Evolutionary conservation across 2,329 filamentous ascomycete species (phyloP), one percentile per base, ranked within the genome.

Genomic region (Xylaria hypoxylon): DNA sequence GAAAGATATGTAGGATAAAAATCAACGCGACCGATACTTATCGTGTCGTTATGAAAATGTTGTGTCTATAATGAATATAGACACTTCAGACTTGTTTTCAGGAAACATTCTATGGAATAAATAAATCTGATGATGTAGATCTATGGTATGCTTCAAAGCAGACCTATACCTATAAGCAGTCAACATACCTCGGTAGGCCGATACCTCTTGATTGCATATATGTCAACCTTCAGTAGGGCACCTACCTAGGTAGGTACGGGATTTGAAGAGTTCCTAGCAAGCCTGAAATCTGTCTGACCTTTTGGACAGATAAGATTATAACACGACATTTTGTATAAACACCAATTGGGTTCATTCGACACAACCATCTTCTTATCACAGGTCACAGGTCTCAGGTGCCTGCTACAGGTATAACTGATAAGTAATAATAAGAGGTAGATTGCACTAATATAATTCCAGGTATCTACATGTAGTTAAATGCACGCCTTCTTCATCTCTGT

Each of bases 81-180:
- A 42, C 4, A 15, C n/a, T 8, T 31, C 33, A 15, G 28, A 52
- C 48, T 51, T 33, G 17, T 13, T 35, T 52, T 52, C 48, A 17
- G 7, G n/a, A 19, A 51, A 3, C 19, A 17, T 11, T 33, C 8
- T 17, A 10, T 19, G 42, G 31, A 33, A 2, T 19, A 13, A 4
- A 11, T 44, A 26, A 24, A 57, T 52, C 31, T 42, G 24, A 51
- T 57, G 60, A 62, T 24, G 52, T 5, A 44, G 33, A 62, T 24
- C 44, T 3, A 44, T 42, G 45, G 38, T 45, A 64, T 64, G 52
- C 28, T 59, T 52, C 8, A 52, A 63, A 51, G 35, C 53, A 24
- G 17, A 28, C 26, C 8, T 28, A n/a, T n/a, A n/a, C 5, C n/a
- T 3, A 44, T 56, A 22, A 35, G 22, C 26, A 22, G 15, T 38